Conservation (phyloP, 2,329 filamentous ascomycete species). For the Aotearoamyces nothofagi region DNA sequence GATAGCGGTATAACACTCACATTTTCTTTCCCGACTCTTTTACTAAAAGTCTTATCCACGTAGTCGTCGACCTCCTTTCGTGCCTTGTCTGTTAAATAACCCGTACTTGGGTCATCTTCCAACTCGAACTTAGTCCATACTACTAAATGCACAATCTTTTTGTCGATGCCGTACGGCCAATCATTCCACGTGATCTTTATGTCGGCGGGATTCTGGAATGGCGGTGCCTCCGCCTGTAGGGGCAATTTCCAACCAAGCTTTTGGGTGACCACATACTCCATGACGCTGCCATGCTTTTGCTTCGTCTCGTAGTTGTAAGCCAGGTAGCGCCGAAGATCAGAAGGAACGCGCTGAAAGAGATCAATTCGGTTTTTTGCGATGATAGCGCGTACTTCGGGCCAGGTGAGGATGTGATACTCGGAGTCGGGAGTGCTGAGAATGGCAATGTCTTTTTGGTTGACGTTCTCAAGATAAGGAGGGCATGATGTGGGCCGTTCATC, state of each 20-base stretch:
- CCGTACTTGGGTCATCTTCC: slow-evolving; percentile 42
- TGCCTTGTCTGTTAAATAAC: slow-evolving; percentile 48
- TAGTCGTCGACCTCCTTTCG: slow-evolving; percentile 54
- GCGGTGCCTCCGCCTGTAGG: slow-evolving; percentile 24
- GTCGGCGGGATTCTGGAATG: slow-evolving; percentile 27
- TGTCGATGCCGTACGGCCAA: slow-evolving; percentile 83
- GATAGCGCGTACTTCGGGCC: slow-evolving; percentile 39
- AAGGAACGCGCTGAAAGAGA: slow-evolving; percentile 61
- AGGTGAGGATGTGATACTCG: slow-evolving; percentile 46
- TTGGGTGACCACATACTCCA: slow-evolving; percentile 58
- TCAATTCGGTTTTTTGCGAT: slow-evolving; percentile 54
- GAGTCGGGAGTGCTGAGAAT: slow-evolving; percentile 60
- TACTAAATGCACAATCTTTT: slow-evolving; percentile 66
- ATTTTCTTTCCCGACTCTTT: slow-evolving; percentile 31
- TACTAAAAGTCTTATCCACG: slow-evolving; percentile 51
- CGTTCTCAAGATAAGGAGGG: slow-evolving; percentile 51
- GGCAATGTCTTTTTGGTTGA: slow-evolving; percentile 49
- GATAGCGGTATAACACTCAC: slow-evolving; percentile 26
- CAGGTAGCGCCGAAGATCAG: slow-evolving; percentile 64
- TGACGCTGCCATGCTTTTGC: slow-evolving; percentile 57
- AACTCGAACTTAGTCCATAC: slow-evolving; percentile 87
- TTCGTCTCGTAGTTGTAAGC: slow-evolving; percentile 50
- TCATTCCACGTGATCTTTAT: slow-evolving; percentile 73
- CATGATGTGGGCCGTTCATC: slow-evolving; percentile 48
- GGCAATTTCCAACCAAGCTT: slow-evolving; percentile 51